Conservation (phyloP, 2,329 filamentous ascomycete species). For the Ustilaginoidea virens region DNA sequence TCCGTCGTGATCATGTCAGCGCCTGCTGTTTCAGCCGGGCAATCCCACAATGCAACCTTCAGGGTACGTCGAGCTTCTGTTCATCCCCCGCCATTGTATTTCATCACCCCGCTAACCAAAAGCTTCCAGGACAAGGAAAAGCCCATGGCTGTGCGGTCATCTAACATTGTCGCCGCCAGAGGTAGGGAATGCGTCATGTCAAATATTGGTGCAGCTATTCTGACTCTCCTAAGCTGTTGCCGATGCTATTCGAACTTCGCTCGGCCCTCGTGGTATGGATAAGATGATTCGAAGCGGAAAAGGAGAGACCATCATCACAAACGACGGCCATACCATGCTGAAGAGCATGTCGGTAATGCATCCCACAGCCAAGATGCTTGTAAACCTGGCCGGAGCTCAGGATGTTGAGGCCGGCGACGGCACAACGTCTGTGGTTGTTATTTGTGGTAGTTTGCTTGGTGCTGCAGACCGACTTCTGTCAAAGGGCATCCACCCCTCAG, state of each 20-base stretch:
- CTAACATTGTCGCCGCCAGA: conserved; percentile 94
- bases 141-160: conserved; percentile 88
- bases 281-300: conserved; percentile 98
- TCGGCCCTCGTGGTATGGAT: conserved; percentile 95
- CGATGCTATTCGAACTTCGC: conserved; percentile 91
- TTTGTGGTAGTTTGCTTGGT: conserved; percentile 85
- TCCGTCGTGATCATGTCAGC: conserved; percentile 32
- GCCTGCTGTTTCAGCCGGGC: conserved; percentile 19
- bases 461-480: conserved; percentile 80
- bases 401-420: conserved; percentile 98
- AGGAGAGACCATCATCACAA: conserved; percentile 97
- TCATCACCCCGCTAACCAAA: conserved; percentile 21
- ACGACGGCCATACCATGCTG: conserved; percentile 98
- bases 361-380: conserved; percentile 98
- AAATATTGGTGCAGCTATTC: conserved; percentile 1
- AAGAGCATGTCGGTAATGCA: conserved; percentile 99
- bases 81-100: conserved; percentile 11
- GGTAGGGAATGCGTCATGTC: conserved; percentile 36
- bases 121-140: conserved; percentile 71
- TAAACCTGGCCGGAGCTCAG: conserved; percentile 91
- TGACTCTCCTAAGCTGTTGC: conserved; percentile 54
- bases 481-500: conserved; percentile 93
- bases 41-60: conserved; percentile 38
- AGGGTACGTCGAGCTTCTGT: conserved; percentile 28
- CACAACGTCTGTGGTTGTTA: conserved; percentile 95